Evolutionary conservation across 179 eudicot species (phyloP).

Genomic region (Drosera spatulata): DNA sequence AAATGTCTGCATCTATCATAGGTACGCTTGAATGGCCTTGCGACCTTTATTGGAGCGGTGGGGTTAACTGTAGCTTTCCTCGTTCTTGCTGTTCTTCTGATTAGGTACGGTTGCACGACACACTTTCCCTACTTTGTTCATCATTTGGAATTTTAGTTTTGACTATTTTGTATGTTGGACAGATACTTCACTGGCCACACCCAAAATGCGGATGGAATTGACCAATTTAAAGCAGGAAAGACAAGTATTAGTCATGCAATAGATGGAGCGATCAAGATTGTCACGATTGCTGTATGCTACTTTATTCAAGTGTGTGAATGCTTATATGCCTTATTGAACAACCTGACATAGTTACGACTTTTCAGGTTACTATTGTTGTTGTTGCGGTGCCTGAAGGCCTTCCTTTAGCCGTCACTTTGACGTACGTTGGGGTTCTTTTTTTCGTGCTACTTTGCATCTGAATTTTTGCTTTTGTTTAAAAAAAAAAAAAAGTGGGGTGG

Average conservation of each 20-base stretch:
- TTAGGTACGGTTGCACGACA: constrained; percentile 33
- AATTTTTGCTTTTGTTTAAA: neutral
- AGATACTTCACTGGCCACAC: constrained; percentile 80
- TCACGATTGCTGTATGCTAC: constrained; percentile 84
- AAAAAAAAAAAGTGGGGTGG: no score
- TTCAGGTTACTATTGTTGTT: constrained; percentile 92
- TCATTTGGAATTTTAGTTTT: neutral
- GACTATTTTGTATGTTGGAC: neutral
- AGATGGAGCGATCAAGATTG: constrained; percentile 72
- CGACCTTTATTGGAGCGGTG: constrained; percentile 80
- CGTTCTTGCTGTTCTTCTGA: constrained; percentile 56
- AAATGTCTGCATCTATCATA: constrained; percentile 10
- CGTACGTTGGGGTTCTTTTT: constrained; percentile 40
- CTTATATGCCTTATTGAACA: neutral
- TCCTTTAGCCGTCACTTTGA: constrained; percentile 92
- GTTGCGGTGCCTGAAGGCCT: constrained; percentile 99
- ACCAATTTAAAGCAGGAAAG: constrained; percentile 45
- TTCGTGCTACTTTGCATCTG: neutral
- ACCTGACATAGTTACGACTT: constrained; percentile 3
- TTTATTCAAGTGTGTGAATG: neutral
- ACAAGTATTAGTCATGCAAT: constrained; percentile 54
- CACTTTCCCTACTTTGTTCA: neutral
- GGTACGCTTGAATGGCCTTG: constrained; percentile 94
- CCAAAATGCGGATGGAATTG: constrained; percentile 22
- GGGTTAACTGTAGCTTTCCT: constrained; percentile 70